phyloP scores from a whole-genome alignment of 176 grass and related monocot genomes.

The Chloris gayana region DNA sequence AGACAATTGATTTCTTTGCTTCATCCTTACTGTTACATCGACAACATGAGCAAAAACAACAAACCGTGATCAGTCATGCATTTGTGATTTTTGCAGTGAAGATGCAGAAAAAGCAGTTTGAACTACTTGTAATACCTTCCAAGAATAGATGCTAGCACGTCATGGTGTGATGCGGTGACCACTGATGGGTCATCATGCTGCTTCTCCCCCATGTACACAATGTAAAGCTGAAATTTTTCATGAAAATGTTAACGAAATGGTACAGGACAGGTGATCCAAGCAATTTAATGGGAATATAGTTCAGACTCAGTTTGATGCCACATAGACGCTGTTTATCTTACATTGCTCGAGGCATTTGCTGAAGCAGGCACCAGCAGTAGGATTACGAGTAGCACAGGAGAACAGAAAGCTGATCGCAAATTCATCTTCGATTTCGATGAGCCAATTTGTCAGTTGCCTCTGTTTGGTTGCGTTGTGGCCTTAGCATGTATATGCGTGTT shows the following conservation, averaged over 20 bases:
- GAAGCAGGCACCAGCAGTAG: neutral
- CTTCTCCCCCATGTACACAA: conserved; percentile 43
- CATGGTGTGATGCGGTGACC: conserved; percentile 24
- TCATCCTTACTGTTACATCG: conserved; percentile 27
- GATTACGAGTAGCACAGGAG: neutral
- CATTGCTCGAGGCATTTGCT: conserved; percentile 24
- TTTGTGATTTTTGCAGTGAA: too few species aligned
- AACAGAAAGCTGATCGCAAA: conserved; percentile 8
- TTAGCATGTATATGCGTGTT: neutral
- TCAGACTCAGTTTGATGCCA: too few species aligned
- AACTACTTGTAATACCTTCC: conserved; percentile 24
- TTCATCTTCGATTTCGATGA: neutral
- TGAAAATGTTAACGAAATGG: neutral
- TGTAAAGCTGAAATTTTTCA: conserved; percentile 29
- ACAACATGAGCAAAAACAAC: neutral
- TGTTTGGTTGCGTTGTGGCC: neutral
- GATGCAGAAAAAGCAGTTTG: neutral
- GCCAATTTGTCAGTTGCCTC: neutral
- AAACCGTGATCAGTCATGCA: neutral
- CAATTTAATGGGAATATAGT: neutral
- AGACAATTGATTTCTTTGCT: neutral
- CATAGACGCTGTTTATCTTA: neutral
- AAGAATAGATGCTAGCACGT: conserved; percentile 5
- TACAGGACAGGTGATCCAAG: neutral
- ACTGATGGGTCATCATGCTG: conserved; percentile 20